These are phyloP conservation scores for Pulveroboletus sp. DNA, from an alignment of 768 basidiomycete species.

Conservation along the genomic window DNA sequence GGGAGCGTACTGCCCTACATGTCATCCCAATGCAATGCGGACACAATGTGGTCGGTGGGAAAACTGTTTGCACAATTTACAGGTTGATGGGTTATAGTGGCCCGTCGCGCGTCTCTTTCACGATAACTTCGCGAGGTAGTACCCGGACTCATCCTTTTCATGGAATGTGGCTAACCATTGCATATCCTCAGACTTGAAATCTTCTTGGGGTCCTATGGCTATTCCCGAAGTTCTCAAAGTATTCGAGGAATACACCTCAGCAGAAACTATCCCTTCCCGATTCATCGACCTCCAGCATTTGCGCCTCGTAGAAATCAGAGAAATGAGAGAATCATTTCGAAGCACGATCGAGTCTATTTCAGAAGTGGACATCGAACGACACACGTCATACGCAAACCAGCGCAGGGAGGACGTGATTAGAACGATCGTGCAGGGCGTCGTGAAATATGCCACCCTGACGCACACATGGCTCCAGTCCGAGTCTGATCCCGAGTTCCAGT, in stretches of 20 bases:
- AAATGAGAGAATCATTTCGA: constrained; percentile 5
- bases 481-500: neutral
- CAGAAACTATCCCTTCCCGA: constrained; percentile 13
- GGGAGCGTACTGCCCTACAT: too few relatives aligned
- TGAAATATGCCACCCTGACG: constrained; percentile 21
- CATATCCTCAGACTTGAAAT: neutral
- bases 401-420: constrained; percentile 21
- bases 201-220: constrained; percentile 4
- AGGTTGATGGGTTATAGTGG: too few relatives aligned
- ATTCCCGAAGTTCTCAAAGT: constrained; percentile 14
- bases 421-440: constrained; percentile 17
- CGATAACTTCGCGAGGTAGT: too few relatives aligned
- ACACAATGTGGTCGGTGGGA: too few relatives aligned
- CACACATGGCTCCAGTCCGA: constrained; percentile 3
- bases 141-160: neutral
- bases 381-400: constrained; percentile 22
- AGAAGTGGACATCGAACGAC: constrained; percentile 20
- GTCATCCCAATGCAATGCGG: too few relatives aligned
- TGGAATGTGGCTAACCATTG: too few relatives aligned
- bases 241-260: constrained; percentile 10
- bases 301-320: constrained; percentile 8
- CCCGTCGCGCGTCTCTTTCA: too few relatives aligned
- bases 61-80: too few relatives aligned
- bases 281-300: constrained; percentile 16
- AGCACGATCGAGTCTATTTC: constrained; percentile 12